Evolutionary conservation across 176 grass and related monocot species (phyloP).

Genomic region (Hordeum marinum): DNA sequence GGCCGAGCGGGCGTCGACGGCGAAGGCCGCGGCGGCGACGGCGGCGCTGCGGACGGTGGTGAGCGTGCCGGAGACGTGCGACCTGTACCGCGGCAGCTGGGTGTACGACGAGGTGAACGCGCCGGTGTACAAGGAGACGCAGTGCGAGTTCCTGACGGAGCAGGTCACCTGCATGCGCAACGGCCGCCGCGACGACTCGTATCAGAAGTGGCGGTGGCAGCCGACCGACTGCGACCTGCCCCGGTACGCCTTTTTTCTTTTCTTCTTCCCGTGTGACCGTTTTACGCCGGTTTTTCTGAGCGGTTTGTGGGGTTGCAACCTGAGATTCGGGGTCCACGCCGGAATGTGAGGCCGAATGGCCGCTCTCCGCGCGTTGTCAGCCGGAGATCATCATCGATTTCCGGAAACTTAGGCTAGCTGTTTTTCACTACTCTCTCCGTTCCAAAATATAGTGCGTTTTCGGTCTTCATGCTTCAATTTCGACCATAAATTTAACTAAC

Average conservation of each 20-base stretch:
- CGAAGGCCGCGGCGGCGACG: constrained; percentile 34
- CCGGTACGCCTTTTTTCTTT: constrained; percentile 23
- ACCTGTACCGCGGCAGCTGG: constrained; percentile 73
- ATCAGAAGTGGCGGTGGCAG: constrained; percentile 95
- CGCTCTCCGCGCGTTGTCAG: neutral
- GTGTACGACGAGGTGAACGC: constrained; percentile 74
- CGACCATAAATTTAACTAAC: too few species aligned
- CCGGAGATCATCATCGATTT: constrained; percentile 7
- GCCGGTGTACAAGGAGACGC: constrained; percentile 70
- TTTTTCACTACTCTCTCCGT: too few species aligned
- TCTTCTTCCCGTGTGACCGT: neutral
- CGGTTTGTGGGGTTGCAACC: neutral
- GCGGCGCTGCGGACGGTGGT: constrained; percentile 40
- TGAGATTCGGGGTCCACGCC: neutral
- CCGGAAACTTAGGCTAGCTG: neutral
- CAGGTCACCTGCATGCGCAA: constrained; percentile 99
- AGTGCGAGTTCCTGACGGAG: constrained; percentile 97
- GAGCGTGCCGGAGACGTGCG: constrained; percentile 63
- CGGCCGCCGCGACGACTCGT: constrained; percentile 73
- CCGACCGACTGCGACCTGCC: constrained; percentile 73
- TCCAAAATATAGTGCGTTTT: too few species aligned
- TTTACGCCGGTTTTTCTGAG: neutral
- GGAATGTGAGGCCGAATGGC: neutral
- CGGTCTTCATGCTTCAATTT: too few species aligned
- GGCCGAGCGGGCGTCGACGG: constrained; percentile 42